Evolutionary conservation across 768 basidiomycete species (phyloP).

Genomic region (Agrocybe chaxingu): DNA sequence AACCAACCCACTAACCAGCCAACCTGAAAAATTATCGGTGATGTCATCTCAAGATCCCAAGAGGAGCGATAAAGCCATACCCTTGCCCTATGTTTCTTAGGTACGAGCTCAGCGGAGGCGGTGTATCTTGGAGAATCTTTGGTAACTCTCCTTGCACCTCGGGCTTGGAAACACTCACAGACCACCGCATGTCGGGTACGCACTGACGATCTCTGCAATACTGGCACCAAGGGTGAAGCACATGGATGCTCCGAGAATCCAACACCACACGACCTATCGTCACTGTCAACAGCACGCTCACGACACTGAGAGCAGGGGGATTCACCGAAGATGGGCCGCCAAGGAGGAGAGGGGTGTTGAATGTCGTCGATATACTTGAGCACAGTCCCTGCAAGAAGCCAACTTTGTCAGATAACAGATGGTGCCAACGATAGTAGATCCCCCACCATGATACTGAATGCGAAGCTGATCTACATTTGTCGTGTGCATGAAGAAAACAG

Average conservation of each 20-base stretch:
- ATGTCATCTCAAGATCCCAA: slow-evolving; percentile 2
- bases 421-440: slow-evolving; percentile 6
- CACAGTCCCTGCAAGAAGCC: slow-evolving; percentile 53
- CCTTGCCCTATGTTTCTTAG: slow-evolving; percentile 58
- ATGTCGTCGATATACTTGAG: slow-evolving; percentile 74
- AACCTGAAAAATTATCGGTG: slow-evolving; percentile 32
- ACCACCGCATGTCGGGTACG: slow-evolving; percentile 73
- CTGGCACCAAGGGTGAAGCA: slow-evolving; percentile 72
- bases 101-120: slow-evolving; percentile 75
- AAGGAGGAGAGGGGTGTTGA: slow-evolving; percentile 67
- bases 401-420: slow-evolving; percentile 1
- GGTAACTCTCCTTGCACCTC: neutral
- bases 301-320: neutral
- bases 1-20: slow-evolving; percentile 84
- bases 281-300: neutral
- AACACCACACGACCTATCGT: slow-evolving; percentile 62
- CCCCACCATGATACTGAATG: slow-evolving; percentile 72
- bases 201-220: slow-evolving; percentile 76
- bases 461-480: slow-evolving; percentile 57
- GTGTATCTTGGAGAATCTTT: slow-evolving; percentile 50
- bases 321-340: slow-evolving; percentile 69
- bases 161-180: slow-evolving; percentile 37
- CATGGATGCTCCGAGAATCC: slow-evolving; percentile 70
- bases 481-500: neutral
- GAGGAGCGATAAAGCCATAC: slow-evolving; percentile 28